Evolutionary conservation across 371 early-diverging fungal species (phyloP), one percentile per base, ranked within the genome.

Genomic region (Capillidium heterosporum): DNA sequence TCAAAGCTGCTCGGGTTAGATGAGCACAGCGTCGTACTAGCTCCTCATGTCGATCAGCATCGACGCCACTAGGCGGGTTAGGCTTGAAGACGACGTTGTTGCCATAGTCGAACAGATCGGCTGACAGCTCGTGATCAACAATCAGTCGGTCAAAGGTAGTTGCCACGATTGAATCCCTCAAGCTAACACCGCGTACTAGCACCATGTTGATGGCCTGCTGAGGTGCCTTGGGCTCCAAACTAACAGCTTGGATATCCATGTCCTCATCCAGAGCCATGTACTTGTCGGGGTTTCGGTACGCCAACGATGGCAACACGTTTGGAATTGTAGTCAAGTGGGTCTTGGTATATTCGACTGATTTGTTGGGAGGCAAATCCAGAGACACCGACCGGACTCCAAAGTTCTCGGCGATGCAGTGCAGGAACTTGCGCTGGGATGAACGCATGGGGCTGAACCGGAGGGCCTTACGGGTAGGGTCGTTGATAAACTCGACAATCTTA

Each of bases 371-470:
- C 15, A n/a, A 15, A 40, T 35, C 35, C 11, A 32, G 39, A 10
- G 53, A 35, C 13, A 53, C 15, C 5, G 53, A 53, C 8, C n/a
- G 32, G 39, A 53, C 13, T 23, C 15, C 21, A 40, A 19, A 53
- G 8, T 53, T 35, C 15, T 32, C 4, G 3, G 53, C 26, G 39
- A 53, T 35, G 32, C 39, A 31, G 19, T 53, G 53, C 10, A 53
- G 15, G 61, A 85, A 84, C 40, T 73, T 70, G 28, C 87, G 78
- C 41, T 72, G 69, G 29, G 69, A 66, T 13, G 66, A 65, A 56
- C 74, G 73, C 86, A 85, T 85, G 1, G 88, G 80, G 43, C 74
- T 64, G 58, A 80, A 78, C 41, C 77, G 70, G 23, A 81, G 62
- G 13, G 71, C 65, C 28, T 66, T 66, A 55, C 72, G 74, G 32